These are phyloP conservation scores for Raphidocelis subcapitata DNA, from an alignment of 139 green algal genomes.

Conservation along the genomic window DNA sequence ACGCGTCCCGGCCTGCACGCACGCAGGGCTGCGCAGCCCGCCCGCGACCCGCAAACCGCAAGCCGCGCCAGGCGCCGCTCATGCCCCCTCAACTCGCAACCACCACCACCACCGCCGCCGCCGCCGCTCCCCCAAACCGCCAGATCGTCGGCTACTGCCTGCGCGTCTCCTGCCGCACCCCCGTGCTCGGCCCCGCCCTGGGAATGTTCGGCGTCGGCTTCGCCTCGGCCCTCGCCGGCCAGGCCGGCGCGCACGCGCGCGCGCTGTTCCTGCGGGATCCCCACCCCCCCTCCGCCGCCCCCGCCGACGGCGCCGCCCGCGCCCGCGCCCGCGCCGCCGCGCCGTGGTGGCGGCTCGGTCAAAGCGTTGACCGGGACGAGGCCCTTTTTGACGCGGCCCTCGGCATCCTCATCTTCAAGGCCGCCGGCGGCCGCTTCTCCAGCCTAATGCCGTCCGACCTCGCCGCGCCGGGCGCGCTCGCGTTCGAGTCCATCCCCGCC, in stretches of 20 bases:
- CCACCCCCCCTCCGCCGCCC: too few relatives aligned
- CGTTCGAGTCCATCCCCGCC: constrained; percentile 58
- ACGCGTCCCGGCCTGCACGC: too few relatives aligned
- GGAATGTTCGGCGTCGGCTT: constrained; percentile 57
- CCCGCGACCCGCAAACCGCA: too few relatives aligned
- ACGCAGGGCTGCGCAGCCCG: too few relatives aligned
- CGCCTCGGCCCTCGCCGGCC: constrained; percentile 56
- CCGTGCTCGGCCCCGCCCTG: constrained; percentile 45
- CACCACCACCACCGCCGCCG: too few relatives aligned
- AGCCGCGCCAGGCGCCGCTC: too few relatives aligned
- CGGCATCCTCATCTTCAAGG: constrained; percentile 63
- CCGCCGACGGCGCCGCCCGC: too few relatives aligned
- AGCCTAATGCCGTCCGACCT: constrained; percentile 71
- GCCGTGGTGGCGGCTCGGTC: constrained; percentile 9
- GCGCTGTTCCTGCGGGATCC: constrained; percentile 5
- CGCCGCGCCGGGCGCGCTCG: constrained; percentile 56
- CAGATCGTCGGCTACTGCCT: constrained; percentile 40
- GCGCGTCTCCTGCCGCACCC: constrained; percentile 70
- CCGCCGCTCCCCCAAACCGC: too few relatives aligned
- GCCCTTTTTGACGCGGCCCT: constrained; percentile 54
- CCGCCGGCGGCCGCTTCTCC: constrained; percentile 61
- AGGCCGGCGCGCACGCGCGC: constrained; percentile 36
- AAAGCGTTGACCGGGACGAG: constrained; percentile 40
- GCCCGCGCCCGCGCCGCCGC: constrained; percentile 10
- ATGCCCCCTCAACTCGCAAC: too few relatives aligned